Percentiles rank a stretch among this genome's conserved stretches.
phyloP scores from a whole-genome alignment of 495 filamentous ascomycete species.

The Penicillium ucsense region DNA sequence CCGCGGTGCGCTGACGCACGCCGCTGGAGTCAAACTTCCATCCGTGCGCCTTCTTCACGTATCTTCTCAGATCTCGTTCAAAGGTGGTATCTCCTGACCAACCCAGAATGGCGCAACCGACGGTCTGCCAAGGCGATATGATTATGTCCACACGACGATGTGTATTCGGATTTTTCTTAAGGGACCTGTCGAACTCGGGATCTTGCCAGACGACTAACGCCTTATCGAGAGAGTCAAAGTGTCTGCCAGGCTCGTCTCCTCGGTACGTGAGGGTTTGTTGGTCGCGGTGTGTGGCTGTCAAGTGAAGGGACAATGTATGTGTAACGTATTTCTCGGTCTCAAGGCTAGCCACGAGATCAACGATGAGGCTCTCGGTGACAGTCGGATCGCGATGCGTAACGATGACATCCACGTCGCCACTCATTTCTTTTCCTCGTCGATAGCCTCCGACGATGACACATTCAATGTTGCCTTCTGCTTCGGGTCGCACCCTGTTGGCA shows the following conservation, averaged over 20 bases:
- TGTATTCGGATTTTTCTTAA: conserved; percentile 47
- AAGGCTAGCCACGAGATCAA: conserved; percentile 56
- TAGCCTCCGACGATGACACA: conserved; percentile 78
- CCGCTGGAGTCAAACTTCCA: conserved; percentile 93
- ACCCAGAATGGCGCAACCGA: conserved; percentile 77
- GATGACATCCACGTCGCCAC: conserved; percentile 79
- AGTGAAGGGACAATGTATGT: conserved; percentile 64
- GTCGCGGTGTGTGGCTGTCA: conserved; percentile 55
- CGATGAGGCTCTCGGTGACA: conserved; percentile 55
- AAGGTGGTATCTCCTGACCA: conserved; percentile 90
- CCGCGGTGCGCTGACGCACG: conserved; percentile 55
- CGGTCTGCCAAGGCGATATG: conserved; percentile 75
- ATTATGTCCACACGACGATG: conserved; percentile 93
- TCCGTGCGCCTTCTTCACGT: conserved; percentile 58
- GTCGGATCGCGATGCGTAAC: conserved; percentile 66
- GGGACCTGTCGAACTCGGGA: conserved; percentile 31
- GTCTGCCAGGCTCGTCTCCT: conserved; percentile 19
- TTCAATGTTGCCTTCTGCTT: conserved; percentile 43
- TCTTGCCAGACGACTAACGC: conserved; percentile 91
- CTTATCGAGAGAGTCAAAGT: conserved; percentile 83
- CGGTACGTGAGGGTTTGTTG: conserved; percentile 56
- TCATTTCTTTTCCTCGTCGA: conserved; percentile 63
- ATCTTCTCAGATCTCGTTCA: conserved; percentile 72
- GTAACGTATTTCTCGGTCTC: conserved; percentile 65
- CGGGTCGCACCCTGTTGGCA: conserved; percentile 41